These are phyloP conservation scores for Aspergillus sp. DNA, from an alignment of 2,329 filamentous ascomycete genomes.

Conservation along the genomic window DNA sequence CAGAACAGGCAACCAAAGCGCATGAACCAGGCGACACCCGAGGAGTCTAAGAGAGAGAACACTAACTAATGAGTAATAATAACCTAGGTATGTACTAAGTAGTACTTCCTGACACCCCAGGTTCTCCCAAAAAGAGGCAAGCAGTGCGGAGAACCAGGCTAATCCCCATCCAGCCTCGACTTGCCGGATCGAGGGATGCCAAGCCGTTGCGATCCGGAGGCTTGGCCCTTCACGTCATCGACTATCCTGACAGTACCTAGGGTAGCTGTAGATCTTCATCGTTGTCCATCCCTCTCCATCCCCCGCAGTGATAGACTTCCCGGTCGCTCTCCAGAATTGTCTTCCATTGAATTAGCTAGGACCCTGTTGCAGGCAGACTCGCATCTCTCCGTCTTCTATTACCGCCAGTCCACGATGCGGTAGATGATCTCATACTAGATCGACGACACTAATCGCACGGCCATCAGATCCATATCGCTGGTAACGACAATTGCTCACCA, in stretches of 20 bases:
- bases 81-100: too few relatives aligned
- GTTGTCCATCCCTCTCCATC: not conserved
- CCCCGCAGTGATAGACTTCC: not conserved
- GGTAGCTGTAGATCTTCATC: not conserved
- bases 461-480: not conserved
- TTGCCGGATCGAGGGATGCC: conserved; percentile 6
- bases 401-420: not conserved
- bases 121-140: conserved; percentile 11
- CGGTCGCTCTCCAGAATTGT: not conserved
- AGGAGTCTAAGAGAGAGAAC: not conserved
- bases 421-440: not conserved
- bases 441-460: not conserved
- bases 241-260: not conserved
- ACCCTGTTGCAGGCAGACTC: not conserved
- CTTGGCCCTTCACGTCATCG: conserved; percentile 14
- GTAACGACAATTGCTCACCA: not conserved
- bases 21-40: too few relatives aligned
- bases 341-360: not conserved
- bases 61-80: not conserved
- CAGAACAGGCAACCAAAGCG: too few relatives aligned
- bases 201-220: conserved; percentile 4
- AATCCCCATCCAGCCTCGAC: not conserved
- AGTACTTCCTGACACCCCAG: too few relatives aligned
- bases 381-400: not conserved
- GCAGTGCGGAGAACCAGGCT: conserved; percentile 20